phyloP scores from a whole-genome alignment of 2,329 filamentous ascomycete genomes.

The Botrytis elliptica region DNA sequence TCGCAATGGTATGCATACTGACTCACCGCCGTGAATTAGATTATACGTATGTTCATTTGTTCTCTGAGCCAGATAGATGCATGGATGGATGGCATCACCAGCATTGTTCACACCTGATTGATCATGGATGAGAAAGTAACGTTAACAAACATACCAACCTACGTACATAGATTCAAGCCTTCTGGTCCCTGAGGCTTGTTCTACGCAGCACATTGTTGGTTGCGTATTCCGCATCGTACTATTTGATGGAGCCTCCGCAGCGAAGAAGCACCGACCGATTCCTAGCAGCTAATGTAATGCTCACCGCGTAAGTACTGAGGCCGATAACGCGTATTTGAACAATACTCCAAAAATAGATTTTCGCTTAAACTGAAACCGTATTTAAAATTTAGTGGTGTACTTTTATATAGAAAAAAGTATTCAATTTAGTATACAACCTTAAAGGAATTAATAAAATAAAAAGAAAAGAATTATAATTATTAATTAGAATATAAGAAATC shows the following conservation, averaged over 20 bases:
- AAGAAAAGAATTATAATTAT: too few species aligned
- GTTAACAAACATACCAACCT: slow-evolving; percentile 12
- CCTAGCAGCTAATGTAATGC: neutral
- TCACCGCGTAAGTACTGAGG: too few species aligned
- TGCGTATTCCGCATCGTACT: neutral
- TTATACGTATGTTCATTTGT: neutral
- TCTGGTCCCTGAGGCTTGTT: slow-evolving; percentile 11
- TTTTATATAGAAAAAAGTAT: too few species aligned
- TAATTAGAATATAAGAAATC: too few species aligned
- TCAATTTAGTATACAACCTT: too few species aligned
- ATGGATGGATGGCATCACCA: neutral
- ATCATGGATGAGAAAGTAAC: slow-evolving; percentile 18
- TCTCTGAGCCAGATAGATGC: neutral
- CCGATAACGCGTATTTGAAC: too few species aligned
- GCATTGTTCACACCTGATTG: neutral
- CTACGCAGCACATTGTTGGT: neutral
- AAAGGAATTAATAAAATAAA: too few species aligned
- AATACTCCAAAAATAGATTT: too few species aligned
- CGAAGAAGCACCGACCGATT: slow-evolving; percentile 1
- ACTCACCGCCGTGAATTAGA: neutral
- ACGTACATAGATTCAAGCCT: slow-evolving; percentile 7
- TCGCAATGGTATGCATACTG: neutral
- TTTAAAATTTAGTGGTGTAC: too few species aligned
- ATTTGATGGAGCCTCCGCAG: neutral
- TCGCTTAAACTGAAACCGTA: too few species aligned